Conservation (phyloP, 225 moss, liverwort and hornwort genomes). For the Pseudisothecium myosuroides region DNA sequence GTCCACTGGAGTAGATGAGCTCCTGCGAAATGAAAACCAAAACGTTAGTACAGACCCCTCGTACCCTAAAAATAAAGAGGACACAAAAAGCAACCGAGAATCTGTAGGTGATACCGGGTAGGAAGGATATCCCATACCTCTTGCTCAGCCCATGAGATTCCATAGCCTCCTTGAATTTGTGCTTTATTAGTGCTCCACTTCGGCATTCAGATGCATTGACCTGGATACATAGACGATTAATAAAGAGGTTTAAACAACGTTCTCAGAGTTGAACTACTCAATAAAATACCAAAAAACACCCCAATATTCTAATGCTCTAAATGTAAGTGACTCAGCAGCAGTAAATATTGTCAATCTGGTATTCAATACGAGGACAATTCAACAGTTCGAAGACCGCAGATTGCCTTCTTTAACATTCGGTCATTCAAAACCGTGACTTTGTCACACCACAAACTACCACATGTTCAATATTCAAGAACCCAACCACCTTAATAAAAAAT, state of each 20-base stretch:
- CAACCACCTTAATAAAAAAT: not conserved
- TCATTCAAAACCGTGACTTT: not conserved
- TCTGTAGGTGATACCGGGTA: not conserved
- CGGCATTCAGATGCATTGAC: conserved; percentile 79
- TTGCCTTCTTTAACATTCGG: not conserved
- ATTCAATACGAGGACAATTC: not conserved
- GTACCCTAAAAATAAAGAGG: not conserved
- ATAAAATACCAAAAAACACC: not conserved
- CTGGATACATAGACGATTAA: conserved; percentile 13
- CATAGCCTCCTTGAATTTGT: conserved; percentile 79
- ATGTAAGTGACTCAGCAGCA: not conserved
- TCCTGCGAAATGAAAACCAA: conserved; percentile 15
- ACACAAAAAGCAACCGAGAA: not conserved
- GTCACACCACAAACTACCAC: not conserved
- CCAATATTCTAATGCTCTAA: not conserved
- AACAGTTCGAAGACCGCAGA: not conserved
- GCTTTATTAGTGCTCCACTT: conserved; percentile 66
- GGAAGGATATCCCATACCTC: conserved; percentile 15
- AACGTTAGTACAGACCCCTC: not conserved
- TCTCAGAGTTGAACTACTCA: not conserved
- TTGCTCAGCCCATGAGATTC: conserved; percentile 74
- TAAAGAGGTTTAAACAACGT: not conserved
- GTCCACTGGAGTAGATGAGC: conserved; percentile 3
- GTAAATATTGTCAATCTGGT: not conserved
- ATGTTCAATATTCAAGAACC: not conserved